A percentile compares a stretch with the other conserved stretches of the same genome.
Evolutionary conservation across 1,139 yeast species (phyloP).

Genomic region (Diutina pseudorugosa): DNA sequence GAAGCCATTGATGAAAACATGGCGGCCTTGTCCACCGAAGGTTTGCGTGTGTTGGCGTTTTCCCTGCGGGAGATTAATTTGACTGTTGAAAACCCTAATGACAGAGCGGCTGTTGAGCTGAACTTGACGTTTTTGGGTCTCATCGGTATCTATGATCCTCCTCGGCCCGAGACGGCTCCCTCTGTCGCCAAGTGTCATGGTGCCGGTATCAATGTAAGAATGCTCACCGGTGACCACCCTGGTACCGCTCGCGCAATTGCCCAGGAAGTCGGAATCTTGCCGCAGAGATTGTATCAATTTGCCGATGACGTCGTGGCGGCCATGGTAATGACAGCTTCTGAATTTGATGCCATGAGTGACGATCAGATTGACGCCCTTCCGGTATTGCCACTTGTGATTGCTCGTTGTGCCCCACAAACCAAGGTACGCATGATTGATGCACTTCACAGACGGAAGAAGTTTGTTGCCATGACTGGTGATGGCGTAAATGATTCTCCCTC

Average conservation of each 20-base stretch:
- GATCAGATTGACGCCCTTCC: slow-evolving; percentile 57
- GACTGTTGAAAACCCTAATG: slow-evolving; percentile 11
- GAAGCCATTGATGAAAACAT: slow-evolving; percentile 41
- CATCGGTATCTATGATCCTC: slow-evolving; percentile 78
- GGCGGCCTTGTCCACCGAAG: slow-evolving; percentile 52
- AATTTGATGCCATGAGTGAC: slow-evolving; percentile 55
- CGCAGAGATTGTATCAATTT: slow-evolving; percentile 34
- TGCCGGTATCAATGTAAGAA: slow-evolving; percentile 74
- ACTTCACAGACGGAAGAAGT: not conserved
- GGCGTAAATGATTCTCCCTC: slow-evolving; percentile 65
- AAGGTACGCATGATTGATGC: slow-evolving; percentile 1
- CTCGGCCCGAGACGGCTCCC: slow-evolving; percentile 57
- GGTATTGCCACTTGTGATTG: slow-evolving; percentile 66
- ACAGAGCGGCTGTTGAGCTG: slow-evolving; percentile 45
- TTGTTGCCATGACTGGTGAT: not conserved
- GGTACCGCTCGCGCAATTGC: slow-evolving; percentile 79
- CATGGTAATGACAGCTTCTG: slow-evolving; percentile 10
- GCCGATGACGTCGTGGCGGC: not conserved
- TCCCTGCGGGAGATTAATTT: slow-evolving; percentile 27
- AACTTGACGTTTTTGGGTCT: slow-evolving; percentile 52
- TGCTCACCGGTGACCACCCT: slow-evolving; percentile 82
- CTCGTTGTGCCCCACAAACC: slow-evolving; percentile 73
- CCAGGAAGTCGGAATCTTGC: slow-evolving; percentile 75
- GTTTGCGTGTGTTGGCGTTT: slow-evolving; percentile 66
- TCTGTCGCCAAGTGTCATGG: slow-evolving; percentile 58